Base-by-base conservation (phyloP, 2,329 filamentous ascomycete genomes). In the Aspergillus ustus region DNA sequence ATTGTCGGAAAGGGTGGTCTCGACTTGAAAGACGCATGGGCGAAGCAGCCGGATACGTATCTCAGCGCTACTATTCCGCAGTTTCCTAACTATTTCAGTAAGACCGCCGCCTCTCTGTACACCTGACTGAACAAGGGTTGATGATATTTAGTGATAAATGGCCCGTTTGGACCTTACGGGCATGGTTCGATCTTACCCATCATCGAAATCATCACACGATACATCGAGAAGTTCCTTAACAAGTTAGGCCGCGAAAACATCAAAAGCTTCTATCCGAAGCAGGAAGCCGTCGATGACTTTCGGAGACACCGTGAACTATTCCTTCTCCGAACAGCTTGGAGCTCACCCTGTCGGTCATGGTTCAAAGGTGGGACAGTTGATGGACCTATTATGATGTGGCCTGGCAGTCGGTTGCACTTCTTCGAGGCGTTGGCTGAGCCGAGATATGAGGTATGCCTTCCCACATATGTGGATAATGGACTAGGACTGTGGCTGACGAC, bases 131-230 rank as follows among this genome's bases (percentile, higher is more conserved):
- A 17, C 34, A 5, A 2, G 9, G 5, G 9, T 15, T 40, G 15
- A 40, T 15, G 15, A 15, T 15, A 5, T 34, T 5, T 7, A 53
- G 51, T 53, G 7, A 43, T 53, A 13, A 55, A 55, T 15, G 54
- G 64, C 17, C 66, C 72, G 31, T 71, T 65, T 48, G 65, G 65
- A 48, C 70, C 67, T 7, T 67, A 67, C 31, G 69, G 67, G 3
- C 70, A 73, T 48, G 70, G 71, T 15, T 69, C 66, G 15, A 66
- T 72, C 48, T 63, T 74, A 25, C 69, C 69, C 1, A 64, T 70
- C 3, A 66, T 69, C 1, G 65, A 72, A 40, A 68, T 63, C 4
- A 57, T 69, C n/a, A 65, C 58, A 3, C 45, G 34, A 13, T 43
- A 61, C 37, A 37, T 61, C 29, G 17, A 49, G 5, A 19, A 43